These are phyloP conservation scores for Geotrichum histeridarum DNA, from an alignment of 1,139 yeast genomes.

Conservation along the genomic window DNA sequence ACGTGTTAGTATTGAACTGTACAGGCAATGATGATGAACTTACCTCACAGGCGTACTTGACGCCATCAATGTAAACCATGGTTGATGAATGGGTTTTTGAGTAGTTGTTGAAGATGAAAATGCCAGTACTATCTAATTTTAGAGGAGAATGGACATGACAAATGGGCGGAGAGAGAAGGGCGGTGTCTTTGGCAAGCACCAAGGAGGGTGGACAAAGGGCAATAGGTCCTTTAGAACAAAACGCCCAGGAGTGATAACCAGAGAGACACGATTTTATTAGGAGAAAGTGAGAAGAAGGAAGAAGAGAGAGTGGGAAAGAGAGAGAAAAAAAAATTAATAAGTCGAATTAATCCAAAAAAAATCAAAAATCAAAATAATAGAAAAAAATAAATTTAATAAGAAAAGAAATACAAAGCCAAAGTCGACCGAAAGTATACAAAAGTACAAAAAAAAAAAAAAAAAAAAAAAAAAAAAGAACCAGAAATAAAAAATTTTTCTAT, in stretches of 20 bases:
- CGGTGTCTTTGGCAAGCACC: neutral
- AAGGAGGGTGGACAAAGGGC: neutral
- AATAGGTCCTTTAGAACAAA: neutral
- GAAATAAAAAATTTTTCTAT: too few relatives aligned
- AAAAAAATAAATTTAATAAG: neutral
- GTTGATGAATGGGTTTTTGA: neutral
- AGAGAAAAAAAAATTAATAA: neutral
- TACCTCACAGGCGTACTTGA: slow-evolving; percentile 85
- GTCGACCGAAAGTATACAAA: too few relatives aligned
- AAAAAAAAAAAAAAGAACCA: too few relatives aligned
- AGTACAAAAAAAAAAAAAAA: too few relatives aligned
- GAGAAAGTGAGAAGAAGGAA: neutral
- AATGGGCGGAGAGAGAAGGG: neutral
- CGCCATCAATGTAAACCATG: slow-evolving; percentile 88
- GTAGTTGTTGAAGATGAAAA: neutral
- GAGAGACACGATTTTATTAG: neutral
- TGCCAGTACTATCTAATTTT: neutral
- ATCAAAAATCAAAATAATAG: neutral
- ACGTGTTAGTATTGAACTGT: neutral
- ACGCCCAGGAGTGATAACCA: neutral
- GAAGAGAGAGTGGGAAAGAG: neutral
- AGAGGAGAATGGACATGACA: slow-evolving; percentile 2
- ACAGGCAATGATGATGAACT: neutral
- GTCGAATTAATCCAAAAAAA: too few relatives aligned
- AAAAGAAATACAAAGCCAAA: neutral